A percentile compares a stretch with the other conserved stretches of the same genome.
phyloP scores from a whole-genome alignment of 2,329 filamentous ascomycete genomes.

The Bretziella fagacearum region DNA sequence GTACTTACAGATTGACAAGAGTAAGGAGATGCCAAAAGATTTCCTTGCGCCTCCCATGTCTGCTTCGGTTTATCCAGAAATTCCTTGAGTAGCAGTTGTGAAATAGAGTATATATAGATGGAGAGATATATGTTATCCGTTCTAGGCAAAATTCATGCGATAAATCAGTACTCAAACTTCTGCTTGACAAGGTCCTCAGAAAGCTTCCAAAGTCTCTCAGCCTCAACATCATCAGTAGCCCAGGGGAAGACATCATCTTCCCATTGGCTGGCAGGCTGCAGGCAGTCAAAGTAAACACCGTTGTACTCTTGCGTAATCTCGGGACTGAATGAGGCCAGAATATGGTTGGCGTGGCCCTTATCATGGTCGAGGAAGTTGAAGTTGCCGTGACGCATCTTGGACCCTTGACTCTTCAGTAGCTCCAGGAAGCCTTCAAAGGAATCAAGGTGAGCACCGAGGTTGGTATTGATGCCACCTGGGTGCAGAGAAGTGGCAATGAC shows the following conservation, averaged over 20 bases:
- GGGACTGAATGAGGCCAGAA: neutral
- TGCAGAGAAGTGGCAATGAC: constrained; percentile 15
- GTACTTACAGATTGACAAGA: constrained; percentile 7
- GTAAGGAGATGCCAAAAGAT: constrained; percentile 12
- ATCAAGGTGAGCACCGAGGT: constrained; percentile 9
- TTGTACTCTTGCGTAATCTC: neutral
- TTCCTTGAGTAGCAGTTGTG: no score
- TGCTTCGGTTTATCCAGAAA: constrained; percentile 8
- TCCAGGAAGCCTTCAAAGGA: neutral
- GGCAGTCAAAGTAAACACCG: neutral
- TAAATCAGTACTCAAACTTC: constrained; percentile 3
- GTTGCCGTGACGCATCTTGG: neutral
- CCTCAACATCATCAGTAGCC: constrained; percentile 11
- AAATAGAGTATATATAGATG: constrained; percentile 2
- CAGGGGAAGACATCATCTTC: constrained; percentile 6
- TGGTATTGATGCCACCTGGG: constrained; percentile 16
- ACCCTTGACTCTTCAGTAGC: neutral
- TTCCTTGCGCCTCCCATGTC: constrained; percentile 9
- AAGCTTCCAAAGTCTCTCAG: constrained; percentile 16
- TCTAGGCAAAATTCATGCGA: neutral
- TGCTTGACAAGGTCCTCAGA: constrained; percentile 14
- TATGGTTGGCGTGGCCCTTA: constrained; percentile 1
- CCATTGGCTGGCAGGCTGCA: neutral
- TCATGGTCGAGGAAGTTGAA: neutral
- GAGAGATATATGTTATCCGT: neutral